phyloP scores from a whole-genome alignment of 2,329 filamentous ascomycete species.

The Penicillium griseofulvum region DNA sequence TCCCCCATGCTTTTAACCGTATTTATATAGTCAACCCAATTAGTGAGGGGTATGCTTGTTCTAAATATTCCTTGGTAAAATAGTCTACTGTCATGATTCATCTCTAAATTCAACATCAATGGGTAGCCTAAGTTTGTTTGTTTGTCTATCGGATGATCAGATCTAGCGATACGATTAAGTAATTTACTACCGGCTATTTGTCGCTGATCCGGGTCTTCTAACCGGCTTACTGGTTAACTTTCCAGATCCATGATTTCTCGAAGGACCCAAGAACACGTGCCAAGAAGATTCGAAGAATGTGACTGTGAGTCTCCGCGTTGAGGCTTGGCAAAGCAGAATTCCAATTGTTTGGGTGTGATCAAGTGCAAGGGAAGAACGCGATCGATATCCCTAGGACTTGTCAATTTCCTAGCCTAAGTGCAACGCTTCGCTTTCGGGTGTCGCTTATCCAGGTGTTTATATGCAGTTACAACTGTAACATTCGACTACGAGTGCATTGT shows the following conservation, averaged over 20 bases:
- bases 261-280: neutral
- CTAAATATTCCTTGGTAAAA: no score
- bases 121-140: neutral
- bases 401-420: neutral
- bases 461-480: no score
- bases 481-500: neutral
- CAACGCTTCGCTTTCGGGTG: neutral
- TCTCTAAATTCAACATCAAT: neutral
- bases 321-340: conserved; percentile 11
- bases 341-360: neutral
- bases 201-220: no score
- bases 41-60: no score
- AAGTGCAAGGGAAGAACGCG: no score
- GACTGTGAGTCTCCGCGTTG: neutral
- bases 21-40: no score
- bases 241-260: neutral
- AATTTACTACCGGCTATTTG: neutral
- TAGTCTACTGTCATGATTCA: no score
- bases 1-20: no score
- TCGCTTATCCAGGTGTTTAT: neutral
- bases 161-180: neutral
- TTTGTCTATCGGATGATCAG: neutral
- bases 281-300: conserved; percentile 10
- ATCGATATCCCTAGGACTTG: no score
- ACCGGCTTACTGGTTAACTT: no score